These are phyloP conservation scores for Calonectria hawksworthii DNA, from an alignment of 2,329 filamentous ascomycete species.

Conservation along the genomic window DNA sequence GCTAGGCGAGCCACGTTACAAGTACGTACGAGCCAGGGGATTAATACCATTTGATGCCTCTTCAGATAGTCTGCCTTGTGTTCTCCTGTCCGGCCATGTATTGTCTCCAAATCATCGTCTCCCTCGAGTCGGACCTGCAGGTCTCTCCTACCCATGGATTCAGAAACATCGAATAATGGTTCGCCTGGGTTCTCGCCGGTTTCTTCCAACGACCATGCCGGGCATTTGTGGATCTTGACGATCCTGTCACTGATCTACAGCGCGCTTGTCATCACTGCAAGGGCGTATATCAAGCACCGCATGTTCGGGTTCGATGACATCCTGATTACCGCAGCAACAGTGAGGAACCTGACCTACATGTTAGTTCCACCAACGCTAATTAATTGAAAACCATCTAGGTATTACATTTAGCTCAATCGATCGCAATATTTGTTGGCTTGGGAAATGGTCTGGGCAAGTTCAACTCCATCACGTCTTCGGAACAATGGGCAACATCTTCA, in stretches of 20 bases:
- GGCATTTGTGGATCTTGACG: constrained; percentile 39
- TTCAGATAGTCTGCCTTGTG: background rate
- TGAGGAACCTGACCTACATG: constrained; percentile 10
- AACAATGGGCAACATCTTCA: constrained; percentile 33
- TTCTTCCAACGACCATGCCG: constrained; percentile 35
- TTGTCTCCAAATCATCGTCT: background rate
- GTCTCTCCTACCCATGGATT: constrained; percentile 23
- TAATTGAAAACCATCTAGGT: constrained; percentile 2
- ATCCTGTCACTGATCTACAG: constrained; percentile 40
- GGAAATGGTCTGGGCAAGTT: constrained; percentile 30
- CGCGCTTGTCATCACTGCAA: constrained; percentile 28
- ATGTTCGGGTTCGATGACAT: constrained; percentile 40
- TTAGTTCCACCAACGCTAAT: background rate
- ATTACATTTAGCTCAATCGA: constrained; percentile 33
- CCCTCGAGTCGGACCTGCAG: background rate
- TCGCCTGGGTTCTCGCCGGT: constrained; percentile 32
- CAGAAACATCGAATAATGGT: constrained; percentile 13
- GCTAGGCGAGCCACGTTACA: constrained; percentile 4
- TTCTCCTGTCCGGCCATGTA: background rate
- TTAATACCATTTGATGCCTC: constrained; percentile 23
- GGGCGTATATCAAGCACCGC: constrained; percentile 39
- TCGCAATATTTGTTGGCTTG: constrained; percentile 38
- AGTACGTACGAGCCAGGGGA: background rate
- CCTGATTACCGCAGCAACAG: constrained; percentile 30
- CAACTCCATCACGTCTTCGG: constrained; percentile 29